These are phyloP conservation scores for Chrysopogon serrulatus DNA, from an alignment of 176 grass and related monocot genomes.

Conservation along the genomic window DNA sequence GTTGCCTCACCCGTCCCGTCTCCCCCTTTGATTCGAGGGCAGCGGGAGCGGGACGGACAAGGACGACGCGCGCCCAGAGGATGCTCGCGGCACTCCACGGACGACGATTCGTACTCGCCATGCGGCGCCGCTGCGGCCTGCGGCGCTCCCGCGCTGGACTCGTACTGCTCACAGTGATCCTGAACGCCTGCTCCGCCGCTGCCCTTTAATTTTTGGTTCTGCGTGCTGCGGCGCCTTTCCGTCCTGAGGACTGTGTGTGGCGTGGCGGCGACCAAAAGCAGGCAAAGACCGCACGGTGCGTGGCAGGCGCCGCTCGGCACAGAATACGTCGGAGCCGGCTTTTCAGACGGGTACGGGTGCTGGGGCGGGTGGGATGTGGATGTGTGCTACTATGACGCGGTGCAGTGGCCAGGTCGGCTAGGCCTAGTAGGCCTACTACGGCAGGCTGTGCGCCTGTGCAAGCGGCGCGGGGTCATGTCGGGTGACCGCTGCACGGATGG, in stretches of 20 bases:
- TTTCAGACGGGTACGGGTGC: neutral
- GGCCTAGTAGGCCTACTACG: neutral
- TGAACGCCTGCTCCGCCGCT: neutral
- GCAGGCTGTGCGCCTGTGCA: neutral
- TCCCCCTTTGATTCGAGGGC: neutral
- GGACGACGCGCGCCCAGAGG: neutral
- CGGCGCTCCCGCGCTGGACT: neutral
- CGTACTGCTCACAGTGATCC: no score
- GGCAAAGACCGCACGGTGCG: neutral
- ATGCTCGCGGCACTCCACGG: neutral
- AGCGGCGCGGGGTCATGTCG: constrained; percentile 1
- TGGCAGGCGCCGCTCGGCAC: constrained; percentile 26
- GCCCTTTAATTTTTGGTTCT: neutral
- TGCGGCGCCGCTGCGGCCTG: neutral
- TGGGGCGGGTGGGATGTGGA: neutral
- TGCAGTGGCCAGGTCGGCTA: neutral
- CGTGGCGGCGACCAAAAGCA: neutral
- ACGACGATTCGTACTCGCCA: neutral
- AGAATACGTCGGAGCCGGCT: neutral
- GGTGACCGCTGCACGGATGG: neutral
- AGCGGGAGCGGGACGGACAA: neutral
- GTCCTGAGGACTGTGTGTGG: neutral
- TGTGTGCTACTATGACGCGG: no score
- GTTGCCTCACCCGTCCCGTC: constrained; percentile 22
- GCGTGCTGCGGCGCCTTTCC: neutral